Evolutionary conservation across 495 filamentous ascomycete species (phyloP).

Genomic region (Aspergillus homomorphus): DNA sequence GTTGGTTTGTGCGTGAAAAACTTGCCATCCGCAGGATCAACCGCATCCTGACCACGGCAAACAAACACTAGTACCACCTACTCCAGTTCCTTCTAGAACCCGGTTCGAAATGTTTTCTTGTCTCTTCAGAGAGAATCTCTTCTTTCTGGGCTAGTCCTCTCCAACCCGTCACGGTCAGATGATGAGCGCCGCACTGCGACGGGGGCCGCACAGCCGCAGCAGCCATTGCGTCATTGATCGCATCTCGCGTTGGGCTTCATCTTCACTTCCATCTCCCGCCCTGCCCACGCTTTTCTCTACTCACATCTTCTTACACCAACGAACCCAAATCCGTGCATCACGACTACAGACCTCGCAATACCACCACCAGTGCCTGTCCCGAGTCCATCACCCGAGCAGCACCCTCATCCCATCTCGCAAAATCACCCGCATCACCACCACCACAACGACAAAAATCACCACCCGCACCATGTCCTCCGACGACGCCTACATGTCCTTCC

Average conservation of each 20-base stretch:
- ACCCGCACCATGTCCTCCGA: slow-evolving; percentile 64
- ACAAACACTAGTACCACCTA: neutral
- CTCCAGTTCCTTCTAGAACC: neutral
- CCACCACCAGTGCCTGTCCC: slow-evolving; percentile 6
- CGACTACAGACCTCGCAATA: neutral
- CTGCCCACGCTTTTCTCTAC: neutral
- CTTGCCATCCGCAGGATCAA: neutral
- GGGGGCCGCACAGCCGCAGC: slow-evolving; percentile 15
- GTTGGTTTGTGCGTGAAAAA: neutral
- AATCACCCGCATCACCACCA: slow-evolving; percentile 6
- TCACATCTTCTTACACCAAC: slow-evolving; percentile 4
- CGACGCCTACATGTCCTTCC: slow-evolving; percentile 74
- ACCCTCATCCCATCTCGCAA: slow-evolving; percentile 3
- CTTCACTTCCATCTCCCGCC: slow-evolving; percentile 5
- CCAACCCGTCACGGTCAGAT: neutral
- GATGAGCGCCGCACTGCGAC: slow-evolving; percentile 6
- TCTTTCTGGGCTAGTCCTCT: neutral
- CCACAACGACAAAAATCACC: slow-evolving; percentile 22
- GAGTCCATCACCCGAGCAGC: slow-evolving; percentile 12
- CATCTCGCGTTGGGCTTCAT: slow-evolving; percentile 21
- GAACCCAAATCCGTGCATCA: neutral
- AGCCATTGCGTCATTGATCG: slow-evolving; percentile 44
- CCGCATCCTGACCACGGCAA: neutral
- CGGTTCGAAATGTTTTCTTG: no score
- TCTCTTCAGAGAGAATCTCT: neutral